Base-by-base conservation (phyloP, 345 rosid genomes). In the Mallotus nudiflorus region DNA sequence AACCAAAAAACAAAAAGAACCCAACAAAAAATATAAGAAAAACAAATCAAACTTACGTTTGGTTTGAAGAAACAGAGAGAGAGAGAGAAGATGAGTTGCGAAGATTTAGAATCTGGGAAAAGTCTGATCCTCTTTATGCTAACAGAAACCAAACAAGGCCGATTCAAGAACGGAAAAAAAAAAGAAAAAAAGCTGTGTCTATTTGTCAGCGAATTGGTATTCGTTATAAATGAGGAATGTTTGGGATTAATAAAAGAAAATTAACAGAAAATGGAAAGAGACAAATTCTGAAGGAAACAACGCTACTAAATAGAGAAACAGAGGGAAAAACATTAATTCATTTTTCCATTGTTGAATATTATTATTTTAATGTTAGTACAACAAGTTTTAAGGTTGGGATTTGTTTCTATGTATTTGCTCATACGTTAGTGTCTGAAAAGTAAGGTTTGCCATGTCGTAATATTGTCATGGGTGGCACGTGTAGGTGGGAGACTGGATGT, bases 61-160 rank as follows among this genome's bases (percentile, higher is more conserved):
- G 50, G 20, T 67, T 46, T 13, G 1, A 55, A 49, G 35, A 44
- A 48, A 45, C 24, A 29, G 18, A 48, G 9, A 15, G 35, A 44
- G 65, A 45, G 39, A 29, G 18, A 48, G 9, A 15, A 5, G 20
- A 48, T 48, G 24, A n/a, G n/a, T 19, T 24, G 58, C 5, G 9
- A 33, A 15, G 31, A 6, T 24, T 22, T 66, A 22, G 60, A 52
- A 66, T 66, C 49, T 14, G 37, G 33, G 27, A 67, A 22, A 35
- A 1, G 37, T 33, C 14, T 42, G 46, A 8, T 42, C 14, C 7
- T 55, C 5, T 1, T 13, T 2, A 10, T 13, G 14, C 3, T 35
- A 15, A 42, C 52, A 62, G 46, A 53, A 37, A 51, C 25, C 55
- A 49, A 65, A 65, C 40, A 51, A 27, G 69, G 57, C 33, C 25